phyloP scores from a whole-genome alignment of 2,329 filamentous ascomycete genomes.

The Sporothrix humicola region DNA sequence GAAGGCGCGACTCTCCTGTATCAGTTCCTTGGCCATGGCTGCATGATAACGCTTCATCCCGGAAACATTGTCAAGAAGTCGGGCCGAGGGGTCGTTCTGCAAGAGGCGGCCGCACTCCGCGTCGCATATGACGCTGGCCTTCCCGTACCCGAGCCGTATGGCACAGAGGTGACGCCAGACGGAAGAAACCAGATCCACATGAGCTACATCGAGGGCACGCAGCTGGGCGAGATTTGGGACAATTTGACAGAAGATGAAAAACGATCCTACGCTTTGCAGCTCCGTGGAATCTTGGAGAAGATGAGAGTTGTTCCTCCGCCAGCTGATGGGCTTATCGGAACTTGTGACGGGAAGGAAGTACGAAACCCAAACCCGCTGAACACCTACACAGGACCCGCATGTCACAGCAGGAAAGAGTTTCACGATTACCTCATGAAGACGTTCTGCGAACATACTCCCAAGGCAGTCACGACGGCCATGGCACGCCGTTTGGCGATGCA shows the following conservation, averaged over 20 bases:
- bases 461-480: slow-evolving; percentile 39
- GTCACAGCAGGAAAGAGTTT: slow-evolving; percentile 40
- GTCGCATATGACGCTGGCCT: slow-evolving; percentile 33
- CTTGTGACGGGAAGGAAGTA: slow-evolving; percentile 41
- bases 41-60: slow-evolving; percentile 40
- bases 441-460: slow-evolving; percentile 37
- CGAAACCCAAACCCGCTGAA: slow-evolving; percentile 40
- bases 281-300: slow-evolving; percentile 40
- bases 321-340: slow-evolving; percentile 38
- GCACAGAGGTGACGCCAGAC: slow-evolving; percentile 35
- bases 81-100: slow-evolving; percentile 41
- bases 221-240: slow-evolving; percentile 41
- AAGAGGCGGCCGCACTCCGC: slow-evolving; percentile 33
- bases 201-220: slow-evolving; percentile 41
- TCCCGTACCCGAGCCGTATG: slow-evolving; percentile 39
- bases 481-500: slow-evolving; percentile 38
- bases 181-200: slow-evolving; percentile 40
- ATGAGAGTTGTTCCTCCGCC: slow-evolving; percentile 42
- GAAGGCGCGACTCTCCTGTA: slow-evolving; percentile 36
- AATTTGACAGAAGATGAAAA: slow-evolving; percentile 39
- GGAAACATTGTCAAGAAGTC: slow-evolving; percentile 42
- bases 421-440: slow-evolving; percentile 40
- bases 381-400: slow-evolving; percentile 39
- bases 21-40: slow-evolving; percentile 37
- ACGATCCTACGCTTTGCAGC: slow-evolving; percentile 39